These are phyloP conservation scores for Pseudogymnoascus sp. DNA, from an alignment of 2,329 filamentous ascomycete genomes.

Conservation along the genomic window DNA sequence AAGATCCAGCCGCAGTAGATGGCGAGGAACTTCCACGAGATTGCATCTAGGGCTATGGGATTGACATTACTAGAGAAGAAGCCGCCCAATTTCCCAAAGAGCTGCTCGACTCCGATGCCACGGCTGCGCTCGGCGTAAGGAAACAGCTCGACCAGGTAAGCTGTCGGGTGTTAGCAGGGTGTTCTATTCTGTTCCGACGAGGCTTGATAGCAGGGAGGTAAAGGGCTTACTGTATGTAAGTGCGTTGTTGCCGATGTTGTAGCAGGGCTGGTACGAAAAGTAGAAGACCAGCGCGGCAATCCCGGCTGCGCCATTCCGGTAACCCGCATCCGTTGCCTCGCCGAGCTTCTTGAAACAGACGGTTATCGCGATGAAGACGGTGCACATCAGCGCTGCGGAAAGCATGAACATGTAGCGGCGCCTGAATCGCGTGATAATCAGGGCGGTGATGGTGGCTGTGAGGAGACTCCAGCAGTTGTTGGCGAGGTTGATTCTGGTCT, in stretches of 20 bases:
- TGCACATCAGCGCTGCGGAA: conserved; percentile 12
- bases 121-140: conserved; percentile 26
- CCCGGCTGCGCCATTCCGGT: conserved; percentile 13
- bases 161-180: conserved; percentile 11
- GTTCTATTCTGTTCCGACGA: not conserved
- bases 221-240: conserved; percentile 32
- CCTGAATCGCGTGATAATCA: conserved; percentile 12
- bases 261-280: conserved; percentile 31
- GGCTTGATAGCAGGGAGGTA: conserved; percentile 12
- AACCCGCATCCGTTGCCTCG: not conserved
- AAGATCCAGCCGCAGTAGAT: conserved; percentile 34
- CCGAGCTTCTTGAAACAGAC: conserved; percentile 3
- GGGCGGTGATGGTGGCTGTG: not conserved
- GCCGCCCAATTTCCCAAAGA: conserved; percentile 29
- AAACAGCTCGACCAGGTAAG: conserved; percentile 29
- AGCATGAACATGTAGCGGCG: conserved; percentile 14
- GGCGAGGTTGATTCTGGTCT: not conserved
- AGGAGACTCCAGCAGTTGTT: conserved; percentile 3
- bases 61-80: conserved; percentile 36
- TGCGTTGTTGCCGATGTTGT: conserved; percentile 44
- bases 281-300: conserved; percentile 20
- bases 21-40: conserved; percentile 35
- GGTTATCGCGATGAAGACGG: conserved; percentile 14
- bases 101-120: conserved; percentile 26
- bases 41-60: conserved; percentile 34